phyloP scores from a whole-genome alignment of 2,329 filamentous ascomycete genomes.

The Talaromyces sp. region DNA sequence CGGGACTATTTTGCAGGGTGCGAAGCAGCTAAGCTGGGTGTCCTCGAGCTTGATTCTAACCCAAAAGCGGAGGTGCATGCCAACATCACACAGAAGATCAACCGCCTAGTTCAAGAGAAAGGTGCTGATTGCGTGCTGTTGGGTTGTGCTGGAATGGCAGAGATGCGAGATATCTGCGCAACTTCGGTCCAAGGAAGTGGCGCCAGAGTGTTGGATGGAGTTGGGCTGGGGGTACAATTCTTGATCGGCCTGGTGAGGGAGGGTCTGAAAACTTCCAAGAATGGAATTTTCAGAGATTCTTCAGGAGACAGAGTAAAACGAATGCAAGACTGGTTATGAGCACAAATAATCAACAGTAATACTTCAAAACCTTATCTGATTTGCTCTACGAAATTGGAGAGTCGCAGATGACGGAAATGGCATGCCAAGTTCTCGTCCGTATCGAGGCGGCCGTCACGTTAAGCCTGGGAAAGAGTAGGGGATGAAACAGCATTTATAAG shows the following conservation, averaged over 20 bases:
- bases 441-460: no score
- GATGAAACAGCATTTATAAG: no score
- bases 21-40: conserved; percentile 17
- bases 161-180: conserved; percentile 13
- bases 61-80: conserved; percentile 12
- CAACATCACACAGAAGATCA: conserved; percentile 13
- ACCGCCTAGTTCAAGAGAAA: conserved; percentile 14
- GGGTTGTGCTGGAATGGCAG: conserved; percentile 17
- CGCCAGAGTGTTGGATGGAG: conserved; percentile 16
- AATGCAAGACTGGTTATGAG: conserved; percentile 16
- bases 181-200: conserved; percentile 10
- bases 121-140: conserved; percentile 16
- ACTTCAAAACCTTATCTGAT: neutral
- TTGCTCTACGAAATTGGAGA: no score
- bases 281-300: conserved; percentile 14
- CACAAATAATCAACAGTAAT: conserved; percentile 5
- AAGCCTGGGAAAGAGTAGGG: no score
- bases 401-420: no score
- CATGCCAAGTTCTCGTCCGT: no score
- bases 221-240: conserved; percentile 14
- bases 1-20: conserved; percentile 15
- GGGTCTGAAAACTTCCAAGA: conserved; percentile 16
- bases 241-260: conserved; percentile 15
- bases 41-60: conserved; percentile 16
- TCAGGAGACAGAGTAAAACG: conserved; percentile 14